Percentiles rank a stretch among this genome's conserved stretches.
These are phyloP conservation scores for Fusarium paranaense DNA, from an alignment of 2,329 filamentous ascomycete genomes.

Conservation along the genomic window DNA sequence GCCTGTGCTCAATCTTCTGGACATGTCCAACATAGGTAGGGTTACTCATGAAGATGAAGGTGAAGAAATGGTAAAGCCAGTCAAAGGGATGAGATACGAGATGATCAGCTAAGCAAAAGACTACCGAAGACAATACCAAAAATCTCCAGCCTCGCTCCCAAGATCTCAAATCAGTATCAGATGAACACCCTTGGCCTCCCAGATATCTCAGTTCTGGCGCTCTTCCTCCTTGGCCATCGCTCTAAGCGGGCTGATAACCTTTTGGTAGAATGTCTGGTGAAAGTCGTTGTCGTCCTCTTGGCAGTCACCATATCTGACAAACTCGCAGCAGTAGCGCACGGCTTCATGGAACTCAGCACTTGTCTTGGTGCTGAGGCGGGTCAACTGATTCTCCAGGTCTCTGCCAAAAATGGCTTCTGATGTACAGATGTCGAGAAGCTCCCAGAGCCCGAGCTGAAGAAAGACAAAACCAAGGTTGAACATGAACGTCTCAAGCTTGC, in stretches of 20 bases:
- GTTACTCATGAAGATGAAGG: too few species aligned
- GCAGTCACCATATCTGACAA: not conserved
- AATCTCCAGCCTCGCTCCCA: too few species aligned
- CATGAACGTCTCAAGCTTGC: conserved; percentile 2
- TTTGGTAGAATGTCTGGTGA: conserved; percentile 11
- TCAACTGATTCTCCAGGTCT: not conserved
- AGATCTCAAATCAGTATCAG: too few species aligned
- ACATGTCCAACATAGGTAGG: too few species aligned
- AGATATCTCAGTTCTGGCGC: not conserved
- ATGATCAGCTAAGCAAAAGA: too few species aligned
- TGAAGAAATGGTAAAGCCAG: too few species aligned
- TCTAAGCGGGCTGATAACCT: conserved; percentile 9
- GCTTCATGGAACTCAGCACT: conserved; percentile 9
- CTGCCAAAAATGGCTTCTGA: not conserved
- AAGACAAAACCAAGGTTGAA: conserved; percentile 2
- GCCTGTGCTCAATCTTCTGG: too few species aligned
- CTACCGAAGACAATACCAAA: too few species aligned
- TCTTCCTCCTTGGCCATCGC: not conserved
- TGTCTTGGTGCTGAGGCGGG: not conserved
- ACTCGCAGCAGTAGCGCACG: conserved; percentile 3
- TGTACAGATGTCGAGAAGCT: not conserved
- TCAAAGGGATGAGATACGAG: too few species aligned
- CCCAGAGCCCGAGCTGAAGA: conserved; percentile 5
- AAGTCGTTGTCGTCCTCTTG: conserved; percentile 3
- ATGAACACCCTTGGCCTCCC: not conserved